Conservation (phyloP, 257 asterid genomes). For the Datura wrightii region DNA sequence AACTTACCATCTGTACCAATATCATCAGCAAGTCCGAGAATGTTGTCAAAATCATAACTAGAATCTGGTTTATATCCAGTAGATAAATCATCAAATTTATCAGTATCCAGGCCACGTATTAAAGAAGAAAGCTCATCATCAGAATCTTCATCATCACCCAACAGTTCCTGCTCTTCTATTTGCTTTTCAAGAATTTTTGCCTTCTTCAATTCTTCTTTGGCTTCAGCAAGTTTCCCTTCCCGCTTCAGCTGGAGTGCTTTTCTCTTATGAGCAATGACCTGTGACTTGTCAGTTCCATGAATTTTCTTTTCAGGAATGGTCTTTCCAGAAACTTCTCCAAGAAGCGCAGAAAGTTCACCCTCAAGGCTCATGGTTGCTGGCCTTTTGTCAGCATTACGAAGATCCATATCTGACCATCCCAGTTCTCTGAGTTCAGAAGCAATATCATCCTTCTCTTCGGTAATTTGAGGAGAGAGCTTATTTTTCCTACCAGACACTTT, state of each 20-base stretch:
- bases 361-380: constrained; percentile 66
- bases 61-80: constrained; percentile 43
- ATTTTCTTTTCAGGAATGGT: constrained; percentile 52
- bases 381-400: constrained; percentile 61
- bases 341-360: constrained; percentile 83
- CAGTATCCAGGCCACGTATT: constrained; percentile 63
- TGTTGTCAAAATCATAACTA: constrained; percentile 56
- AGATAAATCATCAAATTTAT: constrained; percentile 55
- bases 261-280: constrained; percentile 79
- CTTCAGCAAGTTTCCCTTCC: constrained; percentile 82
- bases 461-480: constrained; percentile 49
- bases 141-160: constrained; percentile 81
- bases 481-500: constrained; percentile 44
- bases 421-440: constrained; percentile 82
- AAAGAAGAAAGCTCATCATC: constrained; percentile 85
- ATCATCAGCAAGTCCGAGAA: constrained; percentile 58
- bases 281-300: constrained; percentile 59
- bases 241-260: constrained; percentile 91
- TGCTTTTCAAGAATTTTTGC: constrained; percentile 88
- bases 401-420: constrained; percentile 97
- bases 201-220: constrained; percentile 91
- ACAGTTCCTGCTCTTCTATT: constrained; percentile 91
- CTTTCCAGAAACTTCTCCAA: constrained; percentile 66
- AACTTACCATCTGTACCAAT: constrained; percentile 60
- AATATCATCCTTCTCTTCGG: constrained; percentile 71